Conservation (phyloP, 495 filamentous ascomycete species). For the Amorphotheca resinae region DNA sequence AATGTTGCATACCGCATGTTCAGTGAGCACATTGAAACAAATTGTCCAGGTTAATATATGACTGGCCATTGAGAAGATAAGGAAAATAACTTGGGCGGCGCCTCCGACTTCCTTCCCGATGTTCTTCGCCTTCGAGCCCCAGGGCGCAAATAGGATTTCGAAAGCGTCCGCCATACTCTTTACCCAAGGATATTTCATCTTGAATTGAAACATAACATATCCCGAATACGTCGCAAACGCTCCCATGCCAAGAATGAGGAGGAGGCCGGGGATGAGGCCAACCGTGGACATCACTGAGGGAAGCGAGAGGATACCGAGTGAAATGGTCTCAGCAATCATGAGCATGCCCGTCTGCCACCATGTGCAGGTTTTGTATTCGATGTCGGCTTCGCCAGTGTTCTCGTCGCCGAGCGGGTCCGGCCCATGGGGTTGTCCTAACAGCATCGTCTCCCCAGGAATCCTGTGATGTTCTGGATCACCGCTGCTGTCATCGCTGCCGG, state of each 20-base stretch:
- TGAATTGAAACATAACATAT: conserved; percentile 69
- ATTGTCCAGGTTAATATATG: conserved; percentile 66
- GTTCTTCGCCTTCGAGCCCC: conserved; percentile 25
- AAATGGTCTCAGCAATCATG: conserved; percentile 54
- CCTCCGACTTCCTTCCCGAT: conserved; percentile 54
- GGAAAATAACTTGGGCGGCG: conserved; percentile 49
- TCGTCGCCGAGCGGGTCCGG: neutral
- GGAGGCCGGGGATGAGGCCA: conserved; percentile 40
- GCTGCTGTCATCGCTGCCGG: neutral
- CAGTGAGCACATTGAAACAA: conserved; percentile 52
- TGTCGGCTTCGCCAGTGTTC: conserved; percentile 11
- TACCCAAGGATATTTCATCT: conserved; percentile 57
- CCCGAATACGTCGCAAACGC: conserved; percentile 44
- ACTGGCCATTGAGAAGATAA: conserved; percentile 65
- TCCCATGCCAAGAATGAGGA: conserved; percentile 24
- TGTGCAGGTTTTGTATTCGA: conserved; percentile 45
- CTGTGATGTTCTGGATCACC: neutral
- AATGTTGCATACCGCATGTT: conserved; percentile 54
- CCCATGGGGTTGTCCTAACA: neutral
- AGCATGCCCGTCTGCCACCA: conserved; percentile 42
- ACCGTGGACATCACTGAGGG: conserved; percentile 42
- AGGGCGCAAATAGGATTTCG: conserved; percentile 49
- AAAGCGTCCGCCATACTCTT: conserved; percentile 63
- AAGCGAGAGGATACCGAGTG: conserved; percentile 45
- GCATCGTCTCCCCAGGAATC: neutral